Evolutionary conservation across 2,329 filamentous ascomycete genomes (phyloP).

Genomic region (Microsporum ferrugineum): DNA sequence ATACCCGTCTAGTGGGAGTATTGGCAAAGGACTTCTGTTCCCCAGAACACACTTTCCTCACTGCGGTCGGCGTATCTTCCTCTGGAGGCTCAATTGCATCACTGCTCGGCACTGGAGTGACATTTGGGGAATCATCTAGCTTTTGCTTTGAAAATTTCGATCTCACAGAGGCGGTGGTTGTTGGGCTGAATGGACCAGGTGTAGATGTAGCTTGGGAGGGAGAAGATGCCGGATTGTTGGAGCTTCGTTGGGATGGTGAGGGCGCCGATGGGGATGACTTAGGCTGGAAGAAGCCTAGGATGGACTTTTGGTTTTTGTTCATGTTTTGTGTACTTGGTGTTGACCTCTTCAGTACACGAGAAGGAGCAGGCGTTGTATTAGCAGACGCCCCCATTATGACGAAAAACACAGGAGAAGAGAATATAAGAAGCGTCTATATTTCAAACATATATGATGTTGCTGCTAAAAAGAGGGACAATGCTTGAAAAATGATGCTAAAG

Average conservation of each 20-base stretch:
- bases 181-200: not conserved
- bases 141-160: not conserved
- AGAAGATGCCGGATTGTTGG: slow-evolving; percentile 8
- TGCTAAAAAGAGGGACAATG: not conserved
- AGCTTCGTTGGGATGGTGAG: slow-evolving; percentile 18
- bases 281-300: slow-evolving; percentile 63
- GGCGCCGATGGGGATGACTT: slow-evolving; percentile 42
- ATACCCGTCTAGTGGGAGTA: slow-evolving; percentile 72
- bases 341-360: slow-evolving; percentile 16
- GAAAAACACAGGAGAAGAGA: too few relatives aligned
- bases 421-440: not conserved
- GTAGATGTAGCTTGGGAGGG: not conserved
- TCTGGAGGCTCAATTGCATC: slow-evolving; percentile 60
- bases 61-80: slow-evolving; percentile 36
- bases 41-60: slow-evolving; percentile 36
- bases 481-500: not conserved
- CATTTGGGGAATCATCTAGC: slow-evolving; percentile 28
- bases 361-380: slow-evolving; percentile 4
- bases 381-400: not conserved
- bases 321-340: slow-evolving; percentile 34
- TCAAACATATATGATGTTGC: not conserved
- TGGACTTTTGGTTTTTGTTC: slow-evolving; percentile 59
- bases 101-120: slow-evolving; percentile 72
- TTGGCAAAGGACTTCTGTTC: slow-evolving; percentile 37
- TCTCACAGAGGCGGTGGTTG: not conserved